These are phyloP conservation scores for Triangularia setosa DNA, from an alignment of 2,329 filamentous ascomycete species.

Conservation along the genomic window DNA sequence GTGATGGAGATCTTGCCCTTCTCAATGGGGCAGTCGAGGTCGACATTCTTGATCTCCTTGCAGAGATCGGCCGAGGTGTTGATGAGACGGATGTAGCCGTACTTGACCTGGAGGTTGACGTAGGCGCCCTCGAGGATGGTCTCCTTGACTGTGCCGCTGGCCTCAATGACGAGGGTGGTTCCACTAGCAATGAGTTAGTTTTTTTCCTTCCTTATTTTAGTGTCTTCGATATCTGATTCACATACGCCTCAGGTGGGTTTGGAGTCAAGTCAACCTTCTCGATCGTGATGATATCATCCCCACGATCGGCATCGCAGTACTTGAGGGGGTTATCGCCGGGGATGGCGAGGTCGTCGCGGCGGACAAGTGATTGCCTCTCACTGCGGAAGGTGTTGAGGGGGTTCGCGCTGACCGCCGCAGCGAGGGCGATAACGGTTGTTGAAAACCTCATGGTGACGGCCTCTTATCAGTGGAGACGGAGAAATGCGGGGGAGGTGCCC, in stretches of 20 bases:
- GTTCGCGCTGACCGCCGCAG: slow-evolving; percentile 42
- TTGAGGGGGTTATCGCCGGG: slow-evolving; percentile 81
- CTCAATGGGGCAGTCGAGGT: slow-evolving; percentile 83
- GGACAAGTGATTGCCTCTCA: slow-evolving; percentile 44
- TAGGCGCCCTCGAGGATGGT: slow-evolving; percentile 74
- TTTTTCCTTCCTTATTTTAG: neutral
- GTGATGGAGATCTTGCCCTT: slow-evolving; percentile 68
- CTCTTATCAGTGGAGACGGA: slow-evolving; percentile 6
- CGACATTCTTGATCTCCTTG: slow-evolving; percentile 82
- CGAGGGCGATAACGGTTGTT: slow-evolving; percentile 41
- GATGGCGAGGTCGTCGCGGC: slow-evolving; percentile 58
- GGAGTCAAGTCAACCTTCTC: slow-evolving; percentile 75
- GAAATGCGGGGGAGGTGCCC: slow-evolving; percentile 6
- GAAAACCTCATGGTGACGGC: slow-evolving; percentile 39
- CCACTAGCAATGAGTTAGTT: slow-evolving; percentile 54
- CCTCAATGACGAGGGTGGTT: slow-evolving; percentile 70
- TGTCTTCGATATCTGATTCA: slow-evolving; percentile 25
- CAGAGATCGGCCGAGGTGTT: slow-evolving; percentile 79
- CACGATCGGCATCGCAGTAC: slow-evolving; percentile 67
- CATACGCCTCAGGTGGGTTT: slow-evolving; percentile 84
- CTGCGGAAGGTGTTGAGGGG: slow-evolving; percentile 45
- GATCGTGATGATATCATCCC: slow-evolving; percentile 68
- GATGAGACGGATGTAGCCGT: slow-evolving; percentile 86
- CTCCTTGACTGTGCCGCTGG: slow-evolving; percentile 69
- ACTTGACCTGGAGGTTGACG: slow-evolving; percentile 83